Evolutionary conservation across 192 early-diverging fungal species (phyloP).

Genomic region (Coemansia erecta): DNA sequence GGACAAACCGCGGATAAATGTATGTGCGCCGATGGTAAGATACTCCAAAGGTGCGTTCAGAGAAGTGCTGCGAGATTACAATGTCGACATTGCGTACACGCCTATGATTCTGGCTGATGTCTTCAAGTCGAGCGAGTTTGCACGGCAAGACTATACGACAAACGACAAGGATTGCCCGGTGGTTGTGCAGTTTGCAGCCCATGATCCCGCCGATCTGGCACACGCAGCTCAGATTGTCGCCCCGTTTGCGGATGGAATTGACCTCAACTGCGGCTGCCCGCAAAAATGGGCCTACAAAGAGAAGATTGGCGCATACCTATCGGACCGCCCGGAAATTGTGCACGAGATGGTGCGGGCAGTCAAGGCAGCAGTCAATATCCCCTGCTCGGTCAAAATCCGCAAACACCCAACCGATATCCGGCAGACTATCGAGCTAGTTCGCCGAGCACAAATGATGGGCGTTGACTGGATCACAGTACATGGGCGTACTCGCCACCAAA

Average conservation of each 20-base stretch:
- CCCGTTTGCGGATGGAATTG: conserved; percentile 70
- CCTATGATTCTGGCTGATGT: conserved; percentile 97
- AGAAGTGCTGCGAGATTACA: conserved; percentile 80
- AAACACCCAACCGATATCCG: conserved; percentile 59
- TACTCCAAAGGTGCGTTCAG: conserved; percentile 95
- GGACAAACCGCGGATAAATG: conserved; percentile 64
- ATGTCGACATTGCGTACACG: conserved; percentile 84
- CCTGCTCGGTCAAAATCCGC: conserved; percentile 85
- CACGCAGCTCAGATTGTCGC: conserved; percentile 82
- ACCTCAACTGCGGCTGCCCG: conserved; percentile 94
- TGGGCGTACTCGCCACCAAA: conserved; percentile 80
- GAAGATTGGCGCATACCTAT: conserved; percentile 80
- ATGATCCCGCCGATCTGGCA: conserved; percentile 72
- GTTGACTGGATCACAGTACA: conserved; percentile 89
- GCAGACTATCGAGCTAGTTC: conserved; percentile 83
- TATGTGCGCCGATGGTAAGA: conserved; percentile 95
- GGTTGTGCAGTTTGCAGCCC: conserved; percentile 93
- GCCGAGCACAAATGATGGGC: conserved; percentile 78
- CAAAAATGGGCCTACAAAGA: conserved; percentile 95
- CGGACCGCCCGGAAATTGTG: conserved; percentile 87
- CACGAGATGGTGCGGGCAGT: conserved; percentile 83
- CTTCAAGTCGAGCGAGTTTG: conserved; percentile 79
- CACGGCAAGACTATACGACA: conserved; percentile 85
- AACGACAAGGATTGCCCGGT: conserved; percentile 79
- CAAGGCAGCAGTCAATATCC: conserved; percentile 64